Evolutionary conservation across 129 eudicot genomes (phyloP).

Genomic region (Chrysanthemum lavandulifolium): DNA sequence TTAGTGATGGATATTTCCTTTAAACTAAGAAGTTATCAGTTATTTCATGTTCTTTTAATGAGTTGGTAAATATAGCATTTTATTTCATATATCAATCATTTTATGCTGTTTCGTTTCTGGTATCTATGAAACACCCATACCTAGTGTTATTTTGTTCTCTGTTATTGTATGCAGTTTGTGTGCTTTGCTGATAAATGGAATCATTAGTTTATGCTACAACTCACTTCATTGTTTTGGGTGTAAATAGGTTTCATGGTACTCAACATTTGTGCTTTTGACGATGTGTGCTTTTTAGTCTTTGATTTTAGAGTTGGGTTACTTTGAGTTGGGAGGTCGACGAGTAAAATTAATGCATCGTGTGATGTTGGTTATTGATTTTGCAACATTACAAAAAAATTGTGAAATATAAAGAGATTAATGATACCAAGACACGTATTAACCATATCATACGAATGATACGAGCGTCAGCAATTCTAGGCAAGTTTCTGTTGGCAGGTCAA

Average conservation of each 20-base stretch:
- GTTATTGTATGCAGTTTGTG: slow-evolving; percentile 4
- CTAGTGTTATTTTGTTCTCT: slow-evolving; percentile 1
- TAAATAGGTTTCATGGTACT: neutral
- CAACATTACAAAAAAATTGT: too few species aligned
- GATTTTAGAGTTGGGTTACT: too few species aligned
- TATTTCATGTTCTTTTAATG: slow-evolving; percentile 14
- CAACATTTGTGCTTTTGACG: neutral
- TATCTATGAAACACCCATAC: slow-evolving; percentile 18
- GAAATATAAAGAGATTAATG: too few species aligned
- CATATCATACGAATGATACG: too few species aligned
- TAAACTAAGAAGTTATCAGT: slow-evolving; percentile 18
- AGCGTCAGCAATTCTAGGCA: too few species aligned
- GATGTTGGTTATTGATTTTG: too few species aligned
- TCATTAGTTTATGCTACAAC: slow-evolving; percentile 4
- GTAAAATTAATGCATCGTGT: too few species aligned
- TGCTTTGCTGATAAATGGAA: slow-evolving; percentile 19
- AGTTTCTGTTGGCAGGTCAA: too few species aligned
- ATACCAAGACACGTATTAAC: too few species aligned
- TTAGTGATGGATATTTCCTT: slow-evolving; percentile 35
- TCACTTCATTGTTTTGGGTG: neutral
- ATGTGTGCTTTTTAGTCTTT: neutral
- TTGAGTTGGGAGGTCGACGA: too few species aligned
- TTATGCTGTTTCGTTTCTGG: neutral
- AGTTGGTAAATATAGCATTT: slow-evolving; percentile 48
- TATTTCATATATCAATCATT: slow-evolving; percentile 17